Evolutionary conservation across 1,284 basidiomycete genomes (phyloP).

Genomic region (Leccinum pseudoinsigne): DNA sequence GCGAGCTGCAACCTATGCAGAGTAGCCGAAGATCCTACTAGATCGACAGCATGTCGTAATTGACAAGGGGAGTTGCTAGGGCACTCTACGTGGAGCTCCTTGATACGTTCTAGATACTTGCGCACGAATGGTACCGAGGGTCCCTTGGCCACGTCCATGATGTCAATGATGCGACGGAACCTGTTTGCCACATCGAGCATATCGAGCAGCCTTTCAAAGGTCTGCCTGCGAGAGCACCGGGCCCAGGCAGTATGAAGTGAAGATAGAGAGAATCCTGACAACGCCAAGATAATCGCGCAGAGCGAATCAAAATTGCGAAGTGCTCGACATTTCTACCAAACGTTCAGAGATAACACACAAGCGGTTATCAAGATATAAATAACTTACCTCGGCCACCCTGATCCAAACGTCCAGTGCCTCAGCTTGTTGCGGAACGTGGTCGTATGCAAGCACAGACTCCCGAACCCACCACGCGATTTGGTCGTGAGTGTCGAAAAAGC

Average conservation of each 20-base stretch:
- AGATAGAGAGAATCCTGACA: conserved; percentile 57
- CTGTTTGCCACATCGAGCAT: conserved; percentile 58
- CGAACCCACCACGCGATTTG: conserved; percentile 68
- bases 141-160: conserved; percentile 51
- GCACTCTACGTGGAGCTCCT: conserved; percentile 54
- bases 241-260: conserved; percentile 68
- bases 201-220: conserved; percentile 51
- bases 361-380: conserved; percentile 21
- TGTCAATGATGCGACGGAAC: conserved; percentile 55
- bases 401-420: conserved; percentile 73
- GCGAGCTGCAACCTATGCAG: conserved; percentile 54
- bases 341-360: background rate
- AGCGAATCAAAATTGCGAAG: conserved; percentile 70
- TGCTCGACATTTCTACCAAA: conserved; percentile 57
- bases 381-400: conserved; percentile 66
- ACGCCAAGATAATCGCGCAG: conserved; percentile 62
- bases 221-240: conserved; percentile 52
- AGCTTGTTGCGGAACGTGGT: conserved; percentile 51
- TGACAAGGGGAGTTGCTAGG: conserved; percentile 18
- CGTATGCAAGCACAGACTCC: conserved; percentile 52
- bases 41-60: conserved; percentile 43
- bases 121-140: conserved; percentile 67
- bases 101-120: conserved; percentile 61
- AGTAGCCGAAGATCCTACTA: conserved; percentile 40
- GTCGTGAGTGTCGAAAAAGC: conserved; percentile 62